Conservation (phyloP, 495 filamentous ascomycete species). For the Amphirosellinia nigrospora region DNA sequence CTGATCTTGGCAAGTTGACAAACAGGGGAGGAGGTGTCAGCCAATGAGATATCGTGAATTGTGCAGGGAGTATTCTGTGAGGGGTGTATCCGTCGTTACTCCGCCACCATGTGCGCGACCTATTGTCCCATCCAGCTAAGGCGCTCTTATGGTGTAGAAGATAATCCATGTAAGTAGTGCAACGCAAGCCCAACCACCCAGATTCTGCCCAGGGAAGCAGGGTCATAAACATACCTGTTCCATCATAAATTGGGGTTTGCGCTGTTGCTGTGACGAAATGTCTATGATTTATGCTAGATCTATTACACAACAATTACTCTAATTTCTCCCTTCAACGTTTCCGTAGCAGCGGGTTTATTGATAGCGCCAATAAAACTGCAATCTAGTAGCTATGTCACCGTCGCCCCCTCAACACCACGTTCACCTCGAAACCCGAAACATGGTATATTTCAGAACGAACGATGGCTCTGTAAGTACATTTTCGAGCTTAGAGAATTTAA, state of each 20-base stretch:
- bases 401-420: conserved; percentile 33
- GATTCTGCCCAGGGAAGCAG: not conserved
- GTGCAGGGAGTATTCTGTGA: not conserved
- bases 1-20: not conserved
- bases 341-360: not conserved
- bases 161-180: not conserved
- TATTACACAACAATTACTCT: not conserved
- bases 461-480: conserved; percentile 50
- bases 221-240: not conserved
- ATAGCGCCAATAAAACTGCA: not conserved
- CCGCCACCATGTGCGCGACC: not conserved
- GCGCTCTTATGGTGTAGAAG: conserved; percentile 5
- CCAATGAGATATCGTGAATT: conserved; percentile 11
- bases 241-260: not conserved
- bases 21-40: not conserved
- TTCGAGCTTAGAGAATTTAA: not conserved
- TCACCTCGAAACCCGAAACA: conserved; percentile 48
- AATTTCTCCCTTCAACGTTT: not conserved
- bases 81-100: not conserved
- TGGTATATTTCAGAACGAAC: conserved; percentile 56
- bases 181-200: conserved; percentile 4
- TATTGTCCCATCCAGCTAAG: conserved; percentile 11
- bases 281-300: not conserved
- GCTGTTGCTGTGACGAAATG: not conserved
- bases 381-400: conserved; percentile 27